Evolutionary conservation across 495 filamentous ascomycete species (phyloP), one percentile per base, ranked within the genome.

Genomic region (Bacidia gigantensis): DNA sequence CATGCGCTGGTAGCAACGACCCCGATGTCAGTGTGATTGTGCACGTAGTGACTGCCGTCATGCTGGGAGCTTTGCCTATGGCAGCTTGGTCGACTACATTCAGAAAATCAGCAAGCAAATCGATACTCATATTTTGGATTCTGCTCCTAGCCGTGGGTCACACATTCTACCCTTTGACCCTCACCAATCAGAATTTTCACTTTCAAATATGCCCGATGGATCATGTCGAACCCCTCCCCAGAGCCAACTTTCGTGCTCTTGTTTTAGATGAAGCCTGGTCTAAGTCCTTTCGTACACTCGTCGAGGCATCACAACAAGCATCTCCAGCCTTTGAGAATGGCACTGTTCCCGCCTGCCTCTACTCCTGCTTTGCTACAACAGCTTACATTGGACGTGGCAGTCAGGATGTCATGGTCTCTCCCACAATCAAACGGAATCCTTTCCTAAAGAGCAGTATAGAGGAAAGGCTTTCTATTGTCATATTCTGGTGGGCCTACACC

Each of bases 361-460:
- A 53, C 51, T 53, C 51, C 20, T 53, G 51, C 43, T 53, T 53
- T 26, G 51, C 45, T 21, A 50, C 42, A 47, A 23, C 21, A 26
- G 51, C 22, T 14, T 53, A 53, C 17, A n/a, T 38, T 29, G 51
- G 51, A 14, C 24, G 51, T 12, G 40, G 12, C 2, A 22, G 10
- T 12, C 51, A 39, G 26, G 42, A 53, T 22, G 41, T 53, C 26
- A 18, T 14, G 21, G 26, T 49, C 24, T 46, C 3, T n/a, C 24
- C 23, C 9, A 2, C 5, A 26, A 3, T 12, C 10, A 12, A 11
- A 11, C 14, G 42, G 17, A 23, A 20, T 14, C 40, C 18, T 12
- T 17, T n/a, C n/a, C 21, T 22, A 49, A 3, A 26, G 11, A 35
- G 18, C 11, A 14, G 9, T 12, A n/a, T 18, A 2, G 11, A 9